These are phyloP conservation scores for Aspergillus taichungensis DNA, from an alignment of 495 filamentous ascomycete genomes.

Conservation along the genomic window DNA sequence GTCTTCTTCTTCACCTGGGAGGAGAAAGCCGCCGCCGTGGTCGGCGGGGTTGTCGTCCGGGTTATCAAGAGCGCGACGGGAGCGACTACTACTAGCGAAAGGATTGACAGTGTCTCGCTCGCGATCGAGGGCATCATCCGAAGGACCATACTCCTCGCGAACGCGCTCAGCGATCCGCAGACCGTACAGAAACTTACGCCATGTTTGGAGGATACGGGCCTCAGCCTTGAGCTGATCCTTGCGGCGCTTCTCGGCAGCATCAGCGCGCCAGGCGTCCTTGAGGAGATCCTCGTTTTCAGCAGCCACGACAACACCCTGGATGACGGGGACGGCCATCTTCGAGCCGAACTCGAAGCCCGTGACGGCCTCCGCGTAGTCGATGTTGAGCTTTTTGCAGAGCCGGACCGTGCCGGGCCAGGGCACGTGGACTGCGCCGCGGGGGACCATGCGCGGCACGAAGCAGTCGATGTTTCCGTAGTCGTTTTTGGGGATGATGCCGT, in stretches of 20 bases:
- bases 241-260: constrained; percentile 67
- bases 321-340: constrained; percentile 83
- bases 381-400: constrained; percentile 72
- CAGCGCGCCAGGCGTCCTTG: constrained; percentile 71
- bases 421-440: constrained; percentile 73
- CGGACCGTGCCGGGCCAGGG: constrained; percentile 65
- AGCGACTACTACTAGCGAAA: constrained; percentile 16
- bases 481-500: constrained; percentile 90
- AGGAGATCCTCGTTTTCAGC: constrained; percentile 65
- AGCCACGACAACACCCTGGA: constrained; percentile 84
- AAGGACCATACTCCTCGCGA: constrained; percentile 66
- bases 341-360: constrained; percentile 95
- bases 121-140: constrained; percentile 19
- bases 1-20: constrained; percentile 17
- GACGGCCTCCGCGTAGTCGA: constrained; percentile 91
- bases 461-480: constrained; percentile 95
- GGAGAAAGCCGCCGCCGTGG: constrained; percentile 27
- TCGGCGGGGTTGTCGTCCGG: constrained; percentile 15
- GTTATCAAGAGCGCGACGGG: not conserved
- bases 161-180: constrained; percentile 74
- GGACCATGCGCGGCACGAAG: constrained; percentile 89
- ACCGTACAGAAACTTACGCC: constrained; percentile 82
- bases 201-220: constrained; percentile 63
- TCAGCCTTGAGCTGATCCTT: constrained; percentile 79
- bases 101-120: constrained; percentile 32